These are phyloP conservation scores for Amesomyces nigricolor DNA, from an alignment of 2,329 filamentous ascomycete species.

Conservation along the genomic window DNA sequence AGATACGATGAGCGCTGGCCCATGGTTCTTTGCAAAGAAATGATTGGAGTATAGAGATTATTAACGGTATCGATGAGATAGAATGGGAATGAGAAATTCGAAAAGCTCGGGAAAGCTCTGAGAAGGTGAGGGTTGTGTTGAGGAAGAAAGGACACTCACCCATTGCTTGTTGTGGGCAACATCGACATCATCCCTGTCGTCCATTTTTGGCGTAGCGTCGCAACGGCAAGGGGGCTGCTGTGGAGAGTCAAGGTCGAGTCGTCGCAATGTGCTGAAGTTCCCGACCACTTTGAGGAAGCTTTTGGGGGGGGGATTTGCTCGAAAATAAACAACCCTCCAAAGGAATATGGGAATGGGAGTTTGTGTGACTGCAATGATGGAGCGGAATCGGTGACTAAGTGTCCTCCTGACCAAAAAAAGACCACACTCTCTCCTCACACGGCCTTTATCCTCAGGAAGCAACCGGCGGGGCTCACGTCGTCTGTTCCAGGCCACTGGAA, in stretches of 20 bases:
- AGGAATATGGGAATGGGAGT: too few relatives aligned
- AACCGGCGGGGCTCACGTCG: not conserved
- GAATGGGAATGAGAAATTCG: not conserved
- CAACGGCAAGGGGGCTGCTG: not conserved
- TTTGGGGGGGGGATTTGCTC: not conserved
- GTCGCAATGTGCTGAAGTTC: too few relatives aligned
- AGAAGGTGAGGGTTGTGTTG: not conserved
- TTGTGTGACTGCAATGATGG: too few relatives aligned
- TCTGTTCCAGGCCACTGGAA: conserved; percentile 3
- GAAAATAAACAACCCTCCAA: too few relatives aligned
- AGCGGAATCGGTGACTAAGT: not conserved
- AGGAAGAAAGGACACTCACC: conserved; percentile 13
- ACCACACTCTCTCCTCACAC: too few relatives aligned
- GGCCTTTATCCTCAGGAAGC: not conserved
- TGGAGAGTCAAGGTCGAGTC: too few relatives aligned
- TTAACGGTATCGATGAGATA: not conserved
- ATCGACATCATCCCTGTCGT: conserved; percentile 32
- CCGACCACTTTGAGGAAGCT: too few relatives aligned
- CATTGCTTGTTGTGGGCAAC: conserved; percentile 19
- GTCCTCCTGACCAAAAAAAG: not conserved
- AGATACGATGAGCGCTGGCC: too few relatives aligned
- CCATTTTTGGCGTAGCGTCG: conserved; percentile 24
- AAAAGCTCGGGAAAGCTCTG: not conserved
- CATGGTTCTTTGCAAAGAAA: too few relatives aligned
- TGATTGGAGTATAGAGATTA: too few relatives aligned